Evolutionary conservation across 192 early-diverging fungal genomes (phyloP).

Genomic region (Entomortierella beljakovae): DNA sequence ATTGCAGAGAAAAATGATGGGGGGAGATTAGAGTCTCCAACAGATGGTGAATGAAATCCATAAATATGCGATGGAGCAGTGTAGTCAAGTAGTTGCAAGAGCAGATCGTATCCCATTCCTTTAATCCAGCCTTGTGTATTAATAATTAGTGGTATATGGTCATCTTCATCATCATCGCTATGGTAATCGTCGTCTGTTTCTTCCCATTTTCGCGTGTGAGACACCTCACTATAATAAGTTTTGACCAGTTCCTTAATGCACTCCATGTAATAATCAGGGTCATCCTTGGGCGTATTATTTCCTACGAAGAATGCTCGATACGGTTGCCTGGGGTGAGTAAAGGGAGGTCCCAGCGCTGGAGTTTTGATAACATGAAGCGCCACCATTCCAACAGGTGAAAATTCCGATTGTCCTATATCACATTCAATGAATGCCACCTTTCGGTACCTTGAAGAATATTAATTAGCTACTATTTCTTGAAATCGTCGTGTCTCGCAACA

Average conservation of each 20-base stretch:
- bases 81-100: slow-evolving; percentile 71
- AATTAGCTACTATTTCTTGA: background rate
- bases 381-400: slow-evolving; percentile 83
- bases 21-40: slow-evolving; percentile 54
- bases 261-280: slow-evolving; percentile 84
- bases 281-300: slow-evolving; percentile 75
- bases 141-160: slow-evolving; percentile 84
- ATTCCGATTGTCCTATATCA: slow-evolving; percentile 93
- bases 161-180: slow-evolving; percentile 46
- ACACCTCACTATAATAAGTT: slow-evolving; percentile 65
- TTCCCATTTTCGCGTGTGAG: slow-evolving; percentile 31
- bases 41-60: slow-evolving; percentile 59
- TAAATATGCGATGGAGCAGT: slow-evolving; percentile 78
- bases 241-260: slow-evolving; percentile 72
- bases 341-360: slow-evolving; percentile 88
- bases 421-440: slow-evolving; percentile 89
- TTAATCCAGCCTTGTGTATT: slow-evolving; percentile 97
- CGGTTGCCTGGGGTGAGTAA: slow-evolving; percentile 76
- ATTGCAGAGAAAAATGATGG: slow-evolving; percentile 58
- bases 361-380: slow-evolving; percentile 77
- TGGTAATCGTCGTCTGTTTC: slow-evolving; percentile 26
- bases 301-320: slow-evolving; percentile 83
- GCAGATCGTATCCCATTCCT: slow-evolving; percentile 88
- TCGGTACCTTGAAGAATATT: slow-evolving; percentile 65
- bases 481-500: background rate